Conservation (phyloP, 225 moss, liverwort and hornwort species). For the Asterella californica region DNA sequence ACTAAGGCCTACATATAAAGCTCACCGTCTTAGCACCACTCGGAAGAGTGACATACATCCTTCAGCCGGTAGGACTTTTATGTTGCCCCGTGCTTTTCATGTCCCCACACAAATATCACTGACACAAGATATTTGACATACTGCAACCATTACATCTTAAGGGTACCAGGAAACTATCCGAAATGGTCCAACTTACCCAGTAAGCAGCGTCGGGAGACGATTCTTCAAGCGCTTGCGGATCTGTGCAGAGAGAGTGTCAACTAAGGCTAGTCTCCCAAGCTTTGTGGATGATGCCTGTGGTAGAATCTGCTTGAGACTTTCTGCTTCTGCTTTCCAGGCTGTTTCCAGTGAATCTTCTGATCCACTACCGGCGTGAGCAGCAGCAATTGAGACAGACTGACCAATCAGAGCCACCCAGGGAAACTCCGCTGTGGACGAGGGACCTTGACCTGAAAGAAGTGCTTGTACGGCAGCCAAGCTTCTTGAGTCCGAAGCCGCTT, state of each 20-base stretch:
- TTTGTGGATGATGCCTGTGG: slow-evolving; percentile 69
- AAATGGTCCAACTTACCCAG: slow-evolving; percentile 52
- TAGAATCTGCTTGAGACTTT: slow-evolving; percentile 77
- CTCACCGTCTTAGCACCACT: neutral
- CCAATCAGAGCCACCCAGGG: slow-evolving; percentile 98
- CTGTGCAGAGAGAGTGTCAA: slow-evolving; percentile 79
- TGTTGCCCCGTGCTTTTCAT: neutral
- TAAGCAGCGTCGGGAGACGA: slow-evolving; percentile 79
- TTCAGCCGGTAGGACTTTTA: neutral
- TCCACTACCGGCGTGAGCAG: slow-evolving; percentile 78
- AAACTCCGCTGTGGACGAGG: slow-evolving; percentile 74
- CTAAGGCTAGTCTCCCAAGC: slow-evolving; percentile 85
- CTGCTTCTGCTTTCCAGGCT: slow-evolving; percentile 98
- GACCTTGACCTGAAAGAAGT: slow-evolving; percentile 94
- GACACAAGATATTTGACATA: neutral
- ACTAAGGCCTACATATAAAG: neutral
- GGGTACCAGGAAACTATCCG: neutral
- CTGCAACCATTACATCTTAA: neutral
- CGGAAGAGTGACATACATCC: neutral
- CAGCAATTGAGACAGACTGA: slow-evolving; percentile 96
- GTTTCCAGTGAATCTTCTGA: slow-evolving; percentile 92
- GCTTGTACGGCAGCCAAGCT: slow-evolving; percentile 99
- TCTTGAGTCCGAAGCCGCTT: slow-evolving; percentile 87
- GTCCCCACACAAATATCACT: neutral
- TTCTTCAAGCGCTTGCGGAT: slow-evolving; percentile 82